Evolutionary conservation across 371 early-diverging fungal genomes (phyloP).

Genomic region (Antonospora locustae): DNA sequence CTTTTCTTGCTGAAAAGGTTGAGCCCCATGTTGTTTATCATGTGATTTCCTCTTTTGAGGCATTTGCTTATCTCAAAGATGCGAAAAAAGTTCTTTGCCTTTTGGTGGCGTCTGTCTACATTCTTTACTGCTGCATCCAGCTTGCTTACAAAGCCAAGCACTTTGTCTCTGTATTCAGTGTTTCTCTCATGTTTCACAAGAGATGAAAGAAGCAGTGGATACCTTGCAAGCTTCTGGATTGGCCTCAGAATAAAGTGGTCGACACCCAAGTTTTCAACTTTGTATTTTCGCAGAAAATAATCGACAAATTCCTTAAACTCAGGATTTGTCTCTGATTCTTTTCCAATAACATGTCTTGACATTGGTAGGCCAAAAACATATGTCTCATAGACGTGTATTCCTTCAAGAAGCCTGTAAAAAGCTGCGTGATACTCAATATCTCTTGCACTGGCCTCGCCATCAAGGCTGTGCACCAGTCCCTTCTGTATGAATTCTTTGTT

Average conservation of each 20-base stretch:
- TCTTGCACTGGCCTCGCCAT: too few relatives aligned
- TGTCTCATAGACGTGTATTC: conserved; percentile 23
- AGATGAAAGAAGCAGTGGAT: conserved; percentile 47
- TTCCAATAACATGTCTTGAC: conserved; percentile 43
- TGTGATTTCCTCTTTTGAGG: conserved; percentile 13
- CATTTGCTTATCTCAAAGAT: conserved; percentile 32
- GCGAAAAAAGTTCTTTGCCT: conserved; percentile 32
- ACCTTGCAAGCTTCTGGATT: conserved; percentile 45
- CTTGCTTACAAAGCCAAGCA: conserved; percentile 16
- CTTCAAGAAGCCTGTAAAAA: conserved; percentile 16
- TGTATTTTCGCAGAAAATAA: conserved; percentile 32
- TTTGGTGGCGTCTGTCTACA: conserved; percentile 36
- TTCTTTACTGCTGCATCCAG: conserved; percentile 23
- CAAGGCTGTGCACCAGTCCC: too few relatives aligned
- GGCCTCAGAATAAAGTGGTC: conserved; percentile 52
- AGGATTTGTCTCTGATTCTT: conserved; percentile 7
- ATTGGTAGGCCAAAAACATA: conserved; percentile 35
- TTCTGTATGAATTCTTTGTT: too few relatives aligned
- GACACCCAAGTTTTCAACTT: conserved; percentile 41
- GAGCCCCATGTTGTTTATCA: conserved; percentile 13
- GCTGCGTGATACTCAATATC: conserved; percentile 43
- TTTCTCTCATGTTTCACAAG: conserved; percentile 45
- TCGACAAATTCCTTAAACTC: conserved; percentile 36
- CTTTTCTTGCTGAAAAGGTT: conserved; percentile 27
- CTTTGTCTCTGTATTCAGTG: conserved; percentile 8